phyloP scores from a whole-genome alignment of 2,329 filamentous ascomycete genomes.

The Pyrenophora seminiperda region DNA sequence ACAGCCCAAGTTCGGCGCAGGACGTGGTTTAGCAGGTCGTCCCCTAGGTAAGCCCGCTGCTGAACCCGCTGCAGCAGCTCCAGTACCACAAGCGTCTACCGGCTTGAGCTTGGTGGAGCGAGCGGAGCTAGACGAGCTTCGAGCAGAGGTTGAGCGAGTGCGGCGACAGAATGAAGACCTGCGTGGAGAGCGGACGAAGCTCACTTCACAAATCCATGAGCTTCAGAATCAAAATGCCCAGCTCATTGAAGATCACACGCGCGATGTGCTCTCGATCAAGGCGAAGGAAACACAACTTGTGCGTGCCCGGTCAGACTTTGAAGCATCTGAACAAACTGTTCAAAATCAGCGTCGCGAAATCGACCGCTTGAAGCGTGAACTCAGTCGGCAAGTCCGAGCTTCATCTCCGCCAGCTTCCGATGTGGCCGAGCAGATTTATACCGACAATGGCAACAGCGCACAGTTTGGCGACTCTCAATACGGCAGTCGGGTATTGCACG shows the following conservation, averaged over 20 bases:
- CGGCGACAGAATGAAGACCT: slow-evolving; percentile 77
- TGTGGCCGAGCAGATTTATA: slow-evolving; percentile 56
- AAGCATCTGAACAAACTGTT: slow-evolving; percentile 84
- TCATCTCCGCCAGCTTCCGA: slow-evolving; percentile 61
- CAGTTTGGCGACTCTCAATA: slow-evolving; percentile 42
- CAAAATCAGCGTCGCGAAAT: slow-evolving; percentile 85
- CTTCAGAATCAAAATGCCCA: slow-evolving; percentile 96
- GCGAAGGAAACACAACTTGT: slow-evolving; percentile 98
- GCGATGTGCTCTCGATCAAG: slow-evolving; percentile 94
- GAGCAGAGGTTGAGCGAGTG: slow-evolving; percentile 79
- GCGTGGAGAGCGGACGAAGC: slow-evolving; percentile 77
- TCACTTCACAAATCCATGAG: slow-evolving; percentile 87
- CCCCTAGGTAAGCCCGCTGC: slow-evolving; percentile 85
- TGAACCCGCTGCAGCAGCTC: slow-evolving; percentile 59
- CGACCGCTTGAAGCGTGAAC: slow-evolving; percentile 88
- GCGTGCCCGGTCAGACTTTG: slow-evolving; percentile 84
- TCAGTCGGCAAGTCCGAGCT: slow-evolving; percentile 60
- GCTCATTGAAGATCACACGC: slow-evolving; percentile 94
- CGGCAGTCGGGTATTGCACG: slow-evolving; percentile 49
- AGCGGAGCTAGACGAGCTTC: slow-evolving; percentile 89
- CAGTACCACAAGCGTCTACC: slow-evolving; percentile 57
- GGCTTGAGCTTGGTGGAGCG: slow-evolving; percentile 80
- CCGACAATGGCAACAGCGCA: slow-evolving; percentile 54
- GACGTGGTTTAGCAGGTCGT: slow-evolving; percentile 79
- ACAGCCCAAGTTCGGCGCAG: slow-evolving; percentile 65